These are phyloP conservation scores for Claviceps arundinis DNA, from an alignment of 2,329 filamentous ascomycete species.

Conservation along the genomic window DNA sequence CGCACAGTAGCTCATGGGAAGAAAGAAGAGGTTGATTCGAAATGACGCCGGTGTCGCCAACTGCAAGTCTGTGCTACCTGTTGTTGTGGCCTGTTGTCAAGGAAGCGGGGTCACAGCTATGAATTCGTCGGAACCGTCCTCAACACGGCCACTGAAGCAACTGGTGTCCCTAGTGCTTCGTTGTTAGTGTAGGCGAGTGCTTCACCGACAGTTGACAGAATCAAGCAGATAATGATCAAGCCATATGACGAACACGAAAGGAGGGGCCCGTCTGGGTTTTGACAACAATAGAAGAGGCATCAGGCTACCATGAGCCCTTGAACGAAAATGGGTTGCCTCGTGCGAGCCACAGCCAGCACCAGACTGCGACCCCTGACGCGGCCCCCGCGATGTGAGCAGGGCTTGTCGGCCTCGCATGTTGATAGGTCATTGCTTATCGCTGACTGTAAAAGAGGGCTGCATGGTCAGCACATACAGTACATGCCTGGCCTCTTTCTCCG, in stretches of 20 bases:
- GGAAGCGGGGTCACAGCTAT: not conserved
- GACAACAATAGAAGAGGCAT: not conserved
- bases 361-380: not conserved
- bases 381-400: not conserved
- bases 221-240: not conserved
- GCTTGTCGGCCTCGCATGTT: not conserved
- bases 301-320: not conserved
- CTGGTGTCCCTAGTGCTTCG: not conserved
- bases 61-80: not conserved
- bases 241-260: not conserved
- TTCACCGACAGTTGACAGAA: not conserved
- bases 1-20: not conserved
- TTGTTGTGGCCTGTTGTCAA: not conserved
- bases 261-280: not conserved
- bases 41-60: not conserved
- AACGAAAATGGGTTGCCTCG: not conserved
- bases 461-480: not conserved
- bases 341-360: not conserved
- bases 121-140: not conserved
- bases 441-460: constrained; percentile 1
- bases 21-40: not conserved
- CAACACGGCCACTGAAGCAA: not conserved
- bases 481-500: not conserved
- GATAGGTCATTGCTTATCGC: constrained; percentile 1
- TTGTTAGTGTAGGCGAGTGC: not conserved